Evolutionary conservation across 2,329 filamentous ascomycete genomes (phyloP).

Genomic region (Paecilomyces dactylethromorphus): DNA sequence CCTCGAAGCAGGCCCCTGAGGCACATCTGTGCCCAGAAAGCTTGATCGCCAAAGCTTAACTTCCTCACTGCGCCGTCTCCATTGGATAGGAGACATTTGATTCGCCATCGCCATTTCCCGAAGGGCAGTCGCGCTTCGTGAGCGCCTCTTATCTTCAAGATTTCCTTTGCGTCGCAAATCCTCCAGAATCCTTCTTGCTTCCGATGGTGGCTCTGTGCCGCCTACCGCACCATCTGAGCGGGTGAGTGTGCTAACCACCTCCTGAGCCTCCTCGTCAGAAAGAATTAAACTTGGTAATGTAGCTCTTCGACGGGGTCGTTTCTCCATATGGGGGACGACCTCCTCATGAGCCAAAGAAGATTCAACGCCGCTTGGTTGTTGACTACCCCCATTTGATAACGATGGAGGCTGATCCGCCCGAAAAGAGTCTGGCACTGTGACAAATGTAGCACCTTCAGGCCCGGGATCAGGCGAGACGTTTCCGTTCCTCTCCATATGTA

Average conservation of each 20-base stretch:
- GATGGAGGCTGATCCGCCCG: constrained; percentile 5
- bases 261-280: constrained; percentile 32
- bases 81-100: constrained; percentile 34
- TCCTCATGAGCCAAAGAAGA: constrained; percentile 6
- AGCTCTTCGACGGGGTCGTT: constrained; percentile 28
- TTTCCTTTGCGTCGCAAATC: constrained; percentile 12
- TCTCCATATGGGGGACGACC: constrained; percentile 8
- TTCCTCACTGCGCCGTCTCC: constrained; percentile 36
- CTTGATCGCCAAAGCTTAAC: constrained; percentile 31
- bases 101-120: constrained; percentile 27
- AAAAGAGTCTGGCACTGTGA: constrained; percentile 17
- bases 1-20: constrained; percentile 7
- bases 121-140: constrained; percentile 38
- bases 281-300: constrained; percentile 40
- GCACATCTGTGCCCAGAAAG: constrained; percentile 19
- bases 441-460: constrained; percentile 13
- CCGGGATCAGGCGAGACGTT: neutral
- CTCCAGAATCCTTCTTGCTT: constrained; percentile 12
- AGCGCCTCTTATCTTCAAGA: constrained; percentile 34
- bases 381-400: neutral
- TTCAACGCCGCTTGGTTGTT: neutral
- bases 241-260: constrained; percentile 10
- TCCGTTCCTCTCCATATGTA: neutral
- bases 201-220: constrained; percentile 4
- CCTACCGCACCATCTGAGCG: constrained; percentile 3